Evolutionary conservation across 441 rosid species (phyloP), one percentile per base, ranked within the genome.

Genomic region (Erodium moschatum): DNA sequence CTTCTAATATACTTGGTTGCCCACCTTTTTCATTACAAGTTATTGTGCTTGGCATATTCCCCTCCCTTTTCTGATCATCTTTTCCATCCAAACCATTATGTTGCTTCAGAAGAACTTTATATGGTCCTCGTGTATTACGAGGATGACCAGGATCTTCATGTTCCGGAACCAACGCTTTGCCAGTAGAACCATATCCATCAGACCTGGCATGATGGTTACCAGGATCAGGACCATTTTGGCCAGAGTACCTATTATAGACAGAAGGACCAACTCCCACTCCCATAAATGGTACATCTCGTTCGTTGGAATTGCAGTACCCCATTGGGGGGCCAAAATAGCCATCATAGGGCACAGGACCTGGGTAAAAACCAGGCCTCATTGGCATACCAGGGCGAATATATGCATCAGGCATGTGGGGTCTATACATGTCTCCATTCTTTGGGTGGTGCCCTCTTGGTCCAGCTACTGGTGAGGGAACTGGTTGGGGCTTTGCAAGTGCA

Each of bases 351-450:
- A 86, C 83, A 18, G 90, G 99, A 69, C 89, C 89, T 73, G 87
- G 84, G 81, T 81, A 90, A 86, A 85, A 92, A n/a, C 92, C 90
- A 73, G 98, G 99, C 77, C 95, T 86, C 69, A 86, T 76, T 67
- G 91, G 91, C 95, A 95, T 87, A 79, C 87, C 86, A 64, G 95
- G 96, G 38, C 77, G 89, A 58, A 83, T 81, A 71, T 77, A 89
- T 78, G 89, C 82, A 74, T 92, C 98, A 6, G 83, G 89, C 85
- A 90, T 80, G 19, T 84, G 96, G 58, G 95, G 89, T 78, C 95
- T 84, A 75, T 77, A 89, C 88, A 91, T 81, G 58, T 87, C 89
- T 75, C 89, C 95, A 82, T 80, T 84, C 64, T 81, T 81, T 27
- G 87, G 76, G 67, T 77, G 92, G 76, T 85, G 86, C 20, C 91